Conservation (phyloP, 768 basidiomycete genomes). For the Hydnum rufescens region DNA sequence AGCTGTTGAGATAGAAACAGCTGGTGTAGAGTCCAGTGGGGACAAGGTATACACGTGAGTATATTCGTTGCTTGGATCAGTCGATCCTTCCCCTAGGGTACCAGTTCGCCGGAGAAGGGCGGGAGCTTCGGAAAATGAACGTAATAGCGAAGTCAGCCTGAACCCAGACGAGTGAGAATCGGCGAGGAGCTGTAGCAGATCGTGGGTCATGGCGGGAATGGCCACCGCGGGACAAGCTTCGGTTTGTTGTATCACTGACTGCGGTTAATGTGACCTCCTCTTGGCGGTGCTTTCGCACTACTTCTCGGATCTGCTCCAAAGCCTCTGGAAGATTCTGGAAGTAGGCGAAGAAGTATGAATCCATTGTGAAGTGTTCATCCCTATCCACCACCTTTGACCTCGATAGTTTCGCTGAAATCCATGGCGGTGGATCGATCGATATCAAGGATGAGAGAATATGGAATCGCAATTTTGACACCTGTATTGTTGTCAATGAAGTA, state of each 20-base stretch:
- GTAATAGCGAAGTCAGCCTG: slow-evolving; percentile 5
- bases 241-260: neutral
- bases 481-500: neutral
- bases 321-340: slow-evolving; percentile 65
- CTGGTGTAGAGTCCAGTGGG: neutral
- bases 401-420: slow-evolving; percentile 93
- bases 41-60: slow-evolving; percentile 4
- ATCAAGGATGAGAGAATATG: slow-evolving; percentile 73
- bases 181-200: neutral
- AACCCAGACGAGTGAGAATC: neutral
- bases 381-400: slow-evolving; percentile 62
- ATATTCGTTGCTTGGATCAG: slow-evolving; percentile 4
- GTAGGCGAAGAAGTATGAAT: slow-evolving; percentile 91
- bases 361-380: slow-evolving; percentile 42
- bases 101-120: neutral
- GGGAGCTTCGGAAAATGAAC: neutral
- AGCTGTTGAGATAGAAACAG: neutral
- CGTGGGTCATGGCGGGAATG: neutral
- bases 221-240: slow-evolving; percentile 1
- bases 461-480: slow-evolving; percentile 60
- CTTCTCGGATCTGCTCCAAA: slow-evolving; percentile 62
- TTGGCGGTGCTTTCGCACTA: slow-evolving; percentile 26
- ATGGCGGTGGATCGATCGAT: slow-evolving; percentile 75
- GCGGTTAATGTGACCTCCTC: neutral
- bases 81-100: neutral